Conservation (phyloP, 2,329 filamentous ascomycete species). For the Cytospora piceicola region DNA sequence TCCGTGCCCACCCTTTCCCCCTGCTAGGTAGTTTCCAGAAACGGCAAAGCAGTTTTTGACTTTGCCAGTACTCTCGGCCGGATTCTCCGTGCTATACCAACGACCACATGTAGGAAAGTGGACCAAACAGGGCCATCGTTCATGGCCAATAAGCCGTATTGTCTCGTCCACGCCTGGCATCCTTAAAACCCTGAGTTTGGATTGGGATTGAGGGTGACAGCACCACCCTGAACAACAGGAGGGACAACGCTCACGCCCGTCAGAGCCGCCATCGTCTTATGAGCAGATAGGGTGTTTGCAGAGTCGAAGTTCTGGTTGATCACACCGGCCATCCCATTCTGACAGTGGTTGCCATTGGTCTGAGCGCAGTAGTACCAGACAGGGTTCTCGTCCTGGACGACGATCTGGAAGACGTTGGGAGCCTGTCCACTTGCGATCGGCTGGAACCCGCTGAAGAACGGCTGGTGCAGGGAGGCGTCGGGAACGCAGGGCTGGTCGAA, state of each 20-base stretch:
- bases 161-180: not conserved
- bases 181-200: constrained; percentile 45
- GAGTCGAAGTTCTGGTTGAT: constrained; percentile 53
- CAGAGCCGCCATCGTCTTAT: constrained; percentile 43
- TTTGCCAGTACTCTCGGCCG: too few relatives aligned
- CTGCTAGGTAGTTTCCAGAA: too few relatives aligned
- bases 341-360: constrained; percentile 49
- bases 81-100: too few relatives aligned
- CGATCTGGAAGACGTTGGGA: constrained; percentile 49
- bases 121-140: not conserved
- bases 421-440: constrained; percentile 42
- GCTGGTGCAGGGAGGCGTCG: constrained; percentile 37
- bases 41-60: too few relatives aligned
- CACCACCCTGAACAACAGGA: constrained; percentile 41
- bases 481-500: constrained; percentile 50
- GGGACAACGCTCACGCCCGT: constrained; percentile 41
- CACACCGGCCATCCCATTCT: constrained; percentile 53
- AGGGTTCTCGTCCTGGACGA: constrained; percentile 46
- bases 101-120: too few relatives aligned
- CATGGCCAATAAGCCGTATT: not conserved
- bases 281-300: constrained; percentile 43
- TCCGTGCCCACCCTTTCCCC: too few relatives aligned
- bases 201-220: constrained; percentile 47
- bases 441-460: constrained; percentile 53
- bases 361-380: constrained; percentile 53